A percentile compares a stretch with the other conserved stretches of the same genome.
Evolutionary conservation across 805 yeast genomes (phyloP).

Genomic region (Ogataea minuta): DNA sequence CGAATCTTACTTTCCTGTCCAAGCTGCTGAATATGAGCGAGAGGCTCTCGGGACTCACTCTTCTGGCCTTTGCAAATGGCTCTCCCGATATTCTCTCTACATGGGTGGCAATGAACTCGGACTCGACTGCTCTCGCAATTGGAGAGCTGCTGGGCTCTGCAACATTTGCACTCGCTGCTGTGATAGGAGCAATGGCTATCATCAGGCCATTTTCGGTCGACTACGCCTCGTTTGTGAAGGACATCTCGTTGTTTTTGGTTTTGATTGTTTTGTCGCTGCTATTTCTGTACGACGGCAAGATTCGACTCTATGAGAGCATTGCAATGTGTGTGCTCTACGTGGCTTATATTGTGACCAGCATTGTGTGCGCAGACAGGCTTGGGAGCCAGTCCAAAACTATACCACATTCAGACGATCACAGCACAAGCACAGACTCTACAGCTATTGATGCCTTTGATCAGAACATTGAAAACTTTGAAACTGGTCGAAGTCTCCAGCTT

Average conservation of each 20-base stretch:
- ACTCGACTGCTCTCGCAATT: constrained; percentile 55
- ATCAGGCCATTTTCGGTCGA: constrained; percentile 50
- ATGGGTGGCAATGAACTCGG: constrained; percentile 71
- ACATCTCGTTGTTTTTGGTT: constrained; percentile 52
- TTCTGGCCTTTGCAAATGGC: constrained; percentile 89
- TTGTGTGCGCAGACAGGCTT: constrained; percentile 22
- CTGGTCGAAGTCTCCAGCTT: constrained; percentile 27
- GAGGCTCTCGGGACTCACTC: constrained; percentile 78
- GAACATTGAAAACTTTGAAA: constrained; percentile 30
- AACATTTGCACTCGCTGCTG: constrained; percentile 49
- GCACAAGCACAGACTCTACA: constrained; percentile 4
- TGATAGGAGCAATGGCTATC: constrained; percentile 49
- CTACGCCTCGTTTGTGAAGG: constrained; percentile 53
- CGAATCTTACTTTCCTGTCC: constrained; percentile 70
- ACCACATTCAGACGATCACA: constrained; percentile 1
- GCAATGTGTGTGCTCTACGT: constrained; percentile 56
- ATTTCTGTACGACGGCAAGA: constrained; percentile 53
- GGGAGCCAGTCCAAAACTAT: constrained; percentile 23
- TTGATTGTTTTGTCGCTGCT: constrained; percentile 49
- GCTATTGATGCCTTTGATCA: constrained; percentile 21
- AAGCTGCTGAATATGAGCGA: constrained; percentile 62
- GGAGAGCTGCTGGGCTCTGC: constrained; percentile 56
- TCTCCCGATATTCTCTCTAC: constrained; percentile 88
- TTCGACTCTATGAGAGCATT: constrained; percentile 56
- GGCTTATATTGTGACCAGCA: constrained; percentile 50